Evolutionary conservation across 768 basidiomycete genomes (phyloP).

Genomic region (Pleurotus citrinopileatus): DNA sequence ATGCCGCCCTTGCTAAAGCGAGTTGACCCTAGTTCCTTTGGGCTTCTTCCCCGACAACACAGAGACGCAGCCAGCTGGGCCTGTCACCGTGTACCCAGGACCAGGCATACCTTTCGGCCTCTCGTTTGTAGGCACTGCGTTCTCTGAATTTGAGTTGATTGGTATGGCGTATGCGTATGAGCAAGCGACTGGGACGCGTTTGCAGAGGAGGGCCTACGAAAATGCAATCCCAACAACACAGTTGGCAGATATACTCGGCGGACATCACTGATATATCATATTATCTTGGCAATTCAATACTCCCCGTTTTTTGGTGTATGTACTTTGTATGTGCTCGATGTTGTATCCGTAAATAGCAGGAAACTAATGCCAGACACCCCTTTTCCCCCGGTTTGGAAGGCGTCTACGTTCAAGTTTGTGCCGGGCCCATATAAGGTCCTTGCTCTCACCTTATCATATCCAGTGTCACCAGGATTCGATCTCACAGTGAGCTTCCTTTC

Average conservation of each 20-base stretch:
- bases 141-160: constrained; percentile 56
- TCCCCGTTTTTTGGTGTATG: too few species aligned
- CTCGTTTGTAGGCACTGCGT: constrained; percentile 60
- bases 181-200: constrained; percentile 53
- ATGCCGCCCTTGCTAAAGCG: constrained; percentile 14
- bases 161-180: constrained; percentile 64
- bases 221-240: constrained; percentile 50
- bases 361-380: too few species aligned
- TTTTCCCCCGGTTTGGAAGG: too few species aligned
- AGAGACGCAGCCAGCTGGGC: constrained; percentile 35
- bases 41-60: constrained; percentile 54
- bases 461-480: too few species aligned
- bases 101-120: constrained; percentile 63
- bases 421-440: too few species aligned
- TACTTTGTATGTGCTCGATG: too few species aligned
- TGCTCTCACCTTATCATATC: too few species aligned
- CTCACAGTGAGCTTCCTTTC: too few species aligned
- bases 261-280: background rate
- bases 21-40: constrained; percentile 43
- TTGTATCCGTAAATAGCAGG: too few species aligned
- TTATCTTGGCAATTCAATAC: background rate
- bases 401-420: too few species aligned
- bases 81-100: constrained; percentile 41
- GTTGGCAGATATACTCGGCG: background rate
- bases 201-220: constrained; percentile 44